Percentiles rank a stretch among this genome's conserved stretches.
Evolutionary conservation across 495 filamentous ascomycete species (phyloP).

Genomic region (Glonium stellatum): DNA sequence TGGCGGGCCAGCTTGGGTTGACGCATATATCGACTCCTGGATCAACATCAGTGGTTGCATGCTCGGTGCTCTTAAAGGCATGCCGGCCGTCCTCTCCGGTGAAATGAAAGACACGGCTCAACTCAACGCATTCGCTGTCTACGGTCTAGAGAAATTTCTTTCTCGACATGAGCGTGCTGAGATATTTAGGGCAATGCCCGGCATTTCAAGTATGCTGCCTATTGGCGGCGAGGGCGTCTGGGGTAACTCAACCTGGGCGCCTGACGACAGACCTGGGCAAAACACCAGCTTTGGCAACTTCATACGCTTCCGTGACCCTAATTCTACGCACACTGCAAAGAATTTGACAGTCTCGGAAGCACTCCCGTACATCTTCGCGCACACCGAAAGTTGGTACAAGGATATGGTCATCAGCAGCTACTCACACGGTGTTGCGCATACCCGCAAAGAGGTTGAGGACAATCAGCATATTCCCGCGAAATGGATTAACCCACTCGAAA

Average conservation of each 20-base stretch:
- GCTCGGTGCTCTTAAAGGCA: constrained; percentile 88
- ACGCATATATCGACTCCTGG: constrained; percentile 83
- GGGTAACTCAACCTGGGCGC: constrained; percentile 85
- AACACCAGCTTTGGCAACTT: constrained; percentile 68
- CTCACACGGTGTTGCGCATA: constrained; percentile 83
- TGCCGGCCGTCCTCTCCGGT: constrained; percentile 85
- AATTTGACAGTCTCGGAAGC: constrained; percentile 79
- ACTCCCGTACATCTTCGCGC: constrained; percentile 66
- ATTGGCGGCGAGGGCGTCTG: constrained; percentile 90
- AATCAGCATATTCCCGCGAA: constrained; percentile 77
- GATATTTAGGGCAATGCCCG: constrained; percentile 95
- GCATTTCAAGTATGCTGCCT: constrained; percentile 93
- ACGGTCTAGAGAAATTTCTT: constrained; percentile 93
- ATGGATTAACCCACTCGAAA: constrained; percentile 94
- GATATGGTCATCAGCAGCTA: constrained; percentile 65
- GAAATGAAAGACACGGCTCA: constrained; percentile 99
- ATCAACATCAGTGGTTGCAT: constrained; percentile 98
- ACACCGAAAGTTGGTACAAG: constrained; percentile 78
- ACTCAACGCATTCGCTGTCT: constrained; percentile 94
- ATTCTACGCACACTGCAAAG: constrained; percentile 48
- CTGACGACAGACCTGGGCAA: constrained; percentile 75
- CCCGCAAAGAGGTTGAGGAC: constrained; percentile 68
- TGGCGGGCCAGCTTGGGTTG: constrained; percentile 84
- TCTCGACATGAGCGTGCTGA: constrained; percentile 82
- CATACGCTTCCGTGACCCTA: constrained; percentile 72